Conservation (phyloP, 1,284 basidiomycete species). For the Naganishia albida region DNA sequence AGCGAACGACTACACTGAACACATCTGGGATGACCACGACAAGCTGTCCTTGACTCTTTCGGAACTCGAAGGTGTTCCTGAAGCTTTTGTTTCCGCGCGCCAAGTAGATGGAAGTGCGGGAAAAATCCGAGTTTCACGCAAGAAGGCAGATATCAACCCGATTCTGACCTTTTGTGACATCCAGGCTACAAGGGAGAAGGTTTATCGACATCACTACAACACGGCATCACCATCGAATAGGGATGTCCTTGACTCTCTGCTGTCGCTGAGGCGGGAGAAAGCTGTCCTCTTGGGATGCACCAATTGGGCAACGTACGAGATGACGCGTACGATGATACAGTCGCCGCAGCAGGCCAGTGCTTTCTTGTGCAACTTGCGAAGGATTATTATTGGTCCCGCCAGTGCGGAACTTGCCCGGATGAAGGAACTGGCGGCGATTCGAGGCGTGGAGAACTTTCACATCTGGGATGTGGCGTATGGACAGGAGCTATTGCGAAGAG, state of each 20-base stretch:
- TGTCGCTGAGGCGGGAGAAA: not conserved
- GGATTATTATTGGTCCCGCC: not conserved
- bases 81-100: not conserved
- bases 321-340: not conserved
- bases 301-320: slow-evolving; percentile 9
- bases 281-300: not conserved
- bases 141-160: not conserved
- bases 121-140: not conserved
- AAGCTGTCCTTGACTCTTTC: not conserved
- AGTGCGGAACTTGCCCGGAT: not conserved
- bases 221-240: not conserved
- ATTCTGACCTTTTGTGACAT: not conserved
- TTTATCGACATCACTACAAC: slow-evolving; percentile 2
- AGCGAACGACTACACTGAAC: not conserved
- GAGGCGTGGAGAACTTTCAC: not conserved
- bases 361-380: not conserved
- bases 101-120: not conserved
- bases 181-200: slow-evolving; percentile 9
- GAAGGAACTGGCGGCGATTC: not conserved
- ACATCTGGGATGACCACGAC: not conserved
- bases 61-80: slow-evolving; percentile 1
- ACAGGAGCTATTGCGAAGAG: no score
- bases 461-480: no score
- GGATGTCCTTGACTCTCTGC: not conserved
- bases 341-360: not conserved